Base-by-base conservation (phyloP, 345 rosid species). In the Schrenkiella parvula region DNA sequence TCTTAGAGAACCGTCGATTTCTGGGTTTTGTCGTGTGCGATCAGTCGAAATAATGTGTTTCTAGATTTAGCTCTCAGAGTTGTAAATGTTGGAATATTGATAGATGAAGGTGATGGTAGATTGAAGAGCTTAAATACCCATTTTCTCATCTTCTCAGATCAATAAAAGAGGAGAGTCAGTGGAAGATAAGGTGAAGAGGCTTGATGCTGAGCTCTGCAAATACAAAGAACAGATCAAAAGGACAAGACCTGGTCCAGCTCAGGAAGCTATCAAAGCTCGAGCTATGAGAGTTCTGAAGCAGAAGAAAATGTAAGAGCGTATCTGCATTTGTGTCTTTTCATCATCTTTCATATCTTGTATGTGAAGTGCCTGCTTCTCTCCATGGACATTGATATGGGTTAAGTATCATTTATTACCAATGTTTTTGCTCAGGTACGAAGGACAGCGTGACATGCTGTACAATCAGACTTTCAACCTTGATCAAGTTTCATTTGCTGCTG, bases 401-500 rank as follows among this genome's bases (percentile, higher is more conserved):
- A n/a, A n/a, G n/a, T n/a, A n/a, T n/a, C n/a, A n/a, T n/a, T n/a
- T n/a, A n/a, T n/a, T n/a, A n/a, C n/a, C n/a, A n/a, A n/a, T n/a
- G n/a, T n/a, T n/a, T 25, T 28, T 59, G 53, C 8, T 66, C 83
- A 95, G 99, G 99, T 91, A 95, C 59, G 98, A 92, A 85, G 97
- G 91, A 34, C 98, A 95, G 72, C 90, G 98, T 26, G 99, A 95
- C 79, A 95, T 91, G 97, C 87, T 95, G 4, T 95, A 89, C 55
- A 95, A 88, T 78, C 99, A 95, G 77, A 95, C 99, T 2, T 95
- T 89, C 64, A 95, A 95, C 80, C 99, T 95, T 38, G 99, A 95
- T 85, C 99, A 95, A 91, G 99, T 95, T 76, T 81, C 96, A n/a
- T 95, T 95, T 83, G 98, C 99, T 76, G 69, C 97, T 4, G 99